Base-by-base conservation (phyloP, 2,329 filamentous ascomycete species). In the Colletotrichum limetticola region DNA sequence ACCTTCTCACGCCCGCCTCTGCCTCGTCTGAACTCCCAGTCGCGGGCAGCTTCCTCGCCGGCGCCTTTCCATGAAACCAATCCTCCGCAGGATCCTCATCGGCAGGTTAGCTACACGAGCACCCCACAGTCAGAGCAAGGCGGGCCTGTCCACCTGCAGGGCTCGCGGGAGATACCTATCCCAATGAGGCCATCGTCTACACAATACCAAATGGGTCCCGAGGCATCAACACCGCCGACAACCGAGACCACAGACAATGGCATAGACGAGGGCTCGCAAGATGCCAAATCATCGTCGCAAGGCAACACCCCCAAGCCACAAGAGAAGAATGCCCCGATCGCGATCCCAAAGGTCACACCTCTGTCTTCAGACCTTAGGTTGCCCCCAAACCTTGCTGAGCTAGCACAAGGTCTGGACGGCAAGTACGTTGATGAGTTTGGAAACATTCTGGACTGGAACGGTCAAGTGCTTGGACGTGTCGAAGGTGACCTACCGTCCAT, bases 401-500 rank as follows among this genome's bases (percentile, higher is more conserved):
- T 85, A 8, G 84, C 83, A 1, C 71, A 78, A 19, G 85, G 84
- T 22, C 83, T 90, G 26, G 82, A 84, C 59, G 87, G 86, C 55
- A 85, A 86, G 74, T 82, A 77, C 52, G 82, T 90, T 28, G 86
- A 90, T 72, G 87, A 89, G 77, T 87, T 88, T 60, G 88, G 87
- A 66, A 89, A 89, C 77, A 83, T 90, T 37, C 78, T 89, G 19
- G 85, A 86, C 71, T 84, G 82, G 72, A 81, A 86, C 16, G 87
- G 86, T 8, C 85, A 83, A 46, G 86, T 89, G 4, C 82, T 89
- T 3, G 88, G 87, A 42, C 85, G 86, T 55, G 87, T 85, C 6
- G 86, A 85, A 6, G 88, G 88, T 7, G 88, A 90, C 77, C 80
- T 90, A 28, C 88, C 88, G 4, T 85, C 86, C 59, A 89, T 90